Evolutionary conservation across 305 asterid species (phyloP).

Genomic region (Fraxinus velutina): DNA sequence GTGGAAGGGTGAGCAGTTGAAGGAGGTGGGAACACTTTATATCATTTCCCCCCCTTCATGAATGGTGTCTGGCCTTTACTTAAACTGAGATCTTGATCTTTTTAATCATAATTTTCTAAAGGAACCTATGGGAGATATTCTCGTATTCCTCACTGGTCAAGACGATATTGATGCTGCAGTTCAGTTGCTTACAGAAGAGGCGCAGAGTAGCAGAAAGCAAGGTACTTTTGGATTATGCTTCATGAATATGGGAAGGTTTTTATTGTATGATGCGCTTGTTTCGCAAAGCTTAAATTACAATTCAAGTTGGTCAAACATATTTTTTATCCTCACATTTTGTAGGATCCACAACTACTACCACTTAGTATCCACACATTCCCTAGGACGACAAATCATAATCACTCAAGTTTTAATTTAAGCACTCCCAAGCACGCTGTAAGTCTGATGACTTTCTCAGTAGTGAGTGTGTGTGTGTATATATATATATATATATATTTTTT

Average conservation of each 20-base stretch:
- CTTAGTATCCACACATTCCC: neutral
- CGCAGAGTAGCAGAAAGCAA: constrained; percentile 47
- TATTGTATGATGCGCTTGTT: neutral
- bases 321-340: neutral
- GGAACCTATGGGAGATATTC: constrained; percentile 90
- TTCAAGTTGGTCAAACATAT: neutral
- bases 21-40: neutral
- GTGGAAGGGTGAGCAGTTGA: neutral
- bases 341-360: neutral
- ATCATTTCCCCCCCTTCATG: neutral
- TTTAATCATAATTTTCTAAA: constrained; percentile 28
- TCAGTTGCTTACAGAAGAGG: constrained; percentile 81
- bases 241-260: constrained; percentile 3
- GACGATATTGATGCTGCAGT: constrained; percentile 94
- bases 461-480: neutral
- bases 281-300: neutral
- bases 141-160: constrained; percentile 92
- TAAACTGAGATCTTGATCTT: constrained; percentile 16
- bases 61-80: neutral
- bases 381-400: neutral
- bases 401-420: neutral
- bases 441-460: neutral
- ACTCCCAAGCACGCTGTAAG: neutral
- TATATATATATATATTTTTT: too few species aligned
- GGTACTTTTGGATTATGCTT: constrained; percentile 35